Percentiles rank a stretch among this genome's conserved stretches.
phyloP scores from a whole-genome alignment of 2,329 filamentous ascomycete genomes.

The Verticillium nonalfalfae region DNA sequence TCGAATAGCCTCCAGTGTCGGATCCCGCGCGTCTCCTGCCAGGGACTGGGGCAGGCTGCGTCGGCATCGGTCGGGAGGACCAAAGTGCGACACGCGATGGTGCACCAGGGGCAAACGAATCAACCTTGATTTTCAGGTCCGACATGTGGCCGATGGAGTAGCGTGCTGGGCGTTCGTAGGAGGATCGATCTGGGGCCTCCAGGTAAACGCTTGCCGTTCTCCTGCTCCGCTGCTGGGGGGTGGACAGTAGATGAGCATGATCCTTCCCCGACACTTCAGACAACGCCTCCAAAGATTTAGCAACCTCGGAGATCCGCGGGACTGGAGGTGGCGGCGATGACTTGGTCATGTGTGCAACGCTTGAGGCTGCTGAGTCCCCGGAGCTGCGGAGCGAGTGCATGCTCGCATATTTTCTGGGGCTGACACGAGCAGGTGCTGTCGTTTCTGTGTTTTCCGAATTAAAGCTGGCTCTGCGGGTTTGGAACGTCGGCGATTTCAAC shows the following conservation, averaged over 20 bases:
- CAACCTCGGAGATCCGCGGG: constrained; percentile 8
- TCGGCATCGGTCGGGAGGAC: constrained; percentile 17
- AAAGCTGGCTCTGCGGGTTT: constrained; percentile 1
- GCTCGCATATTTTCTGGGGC: constrained; percentile 23
- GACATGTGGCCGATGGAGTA: constrained; percentile 1
- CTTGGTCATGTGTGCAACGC: constrained; percentile 9
- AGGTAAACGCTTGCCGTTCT: constrained; percentile 15
- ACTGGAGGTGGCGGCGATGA: constrained; percentile 11
- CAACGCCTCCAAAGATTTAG: constrained; percentile 22
- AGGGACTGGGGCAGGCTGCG: constrained; percentile 12
- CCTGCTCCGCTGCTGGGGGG: constrained; percentile 1
- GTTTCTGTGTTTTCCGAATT: constrained; percentile 1
- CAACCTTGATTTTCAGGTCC: not conserved
- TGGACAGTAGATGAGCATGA: constrained; percentile 11
- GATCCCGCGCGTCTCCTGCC: constrained; percentile 8
- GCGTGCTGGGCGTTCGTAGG: not conserved
- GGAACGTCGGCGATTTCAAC: not conserved
- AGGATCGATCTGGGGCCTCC: not conserved
- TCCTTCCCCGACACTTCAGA: constrained; percentile 21
- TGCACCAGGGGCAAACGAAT: not conserved
- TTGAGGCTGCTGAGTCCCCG: constrained; percentile 10
- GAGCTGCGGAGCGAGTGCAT: constrained; percentile 21
- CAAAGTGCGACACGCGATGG: not conserved
- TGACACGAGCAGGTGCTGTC: constrained; percentile 7
- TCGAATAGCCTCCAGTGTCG: constrained; percentile 15